phyloP scores from a whole-genome alignment of 2,329 filamentous ascomycete genomes.

The Trichoderma sp. region DNA sequence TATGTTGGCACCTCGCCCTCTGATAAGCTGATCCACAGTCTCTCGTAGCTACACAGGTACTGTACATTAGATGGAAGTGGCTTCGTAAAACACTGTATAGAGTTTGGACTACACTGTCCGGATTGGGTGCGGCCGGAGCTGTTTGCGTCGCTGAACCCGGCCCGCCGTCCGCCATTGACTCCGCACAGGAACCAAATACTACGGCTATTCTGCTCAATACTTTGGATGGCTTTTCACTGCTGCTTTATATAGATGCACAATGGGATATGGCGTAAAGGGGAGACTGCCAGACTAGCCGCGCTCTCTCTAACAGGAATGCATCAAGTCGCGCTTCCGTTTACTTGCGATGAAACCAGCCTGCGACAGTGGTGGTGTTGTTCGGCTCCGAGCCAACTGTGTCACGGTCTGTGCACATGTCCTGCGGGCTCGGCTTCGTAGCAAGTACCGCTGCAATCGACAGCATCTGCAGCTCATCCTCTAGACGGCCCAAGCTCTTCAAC shows the following conservation, averaged over 20 bases:
- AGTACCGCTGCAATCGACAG: background rate
- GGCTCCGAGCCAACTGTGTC: background rate
- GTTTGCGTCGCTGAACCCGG: background rate
- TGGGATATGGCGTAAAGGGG: background rate
- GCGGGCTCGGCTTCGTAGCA: background rate
- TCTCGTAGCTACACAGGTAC: background rate
- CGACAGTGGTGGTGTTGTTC: conserved; percentile 1
- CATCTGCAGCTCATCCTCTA: background rate
- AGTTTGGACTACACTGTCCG: background rate
- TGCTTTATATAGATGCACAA: background rate
- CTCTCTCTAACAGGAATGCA: background rate
- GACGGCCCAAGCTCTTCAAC: background rate
- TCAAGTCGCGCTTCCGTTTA: conserved; percentile 1
- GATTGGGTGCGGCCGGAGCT: background rate
- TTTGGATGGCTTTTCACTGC: background rate
- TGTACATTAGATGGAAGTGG: background rate
- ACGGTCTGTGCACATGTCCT: background rate
- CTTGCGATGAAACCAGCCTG: conserved; percentile 17
- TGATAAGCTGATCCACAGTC: background rate
- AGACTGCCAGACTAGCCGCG: background rate
- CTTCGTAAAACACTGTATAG: background rate
- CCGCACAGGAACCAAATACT: background rate
- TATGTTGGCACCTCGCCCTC: background rate
- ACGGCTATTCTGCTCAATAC: background rate
- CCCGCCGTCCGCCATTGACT: background rate